A percentile compares a stretch with the other conserved stretches of the same genome.
Evolutionary conservation across 2,329 filamentous ascomycete genomes (phyloP).

Genomic region (Phyllosticta capitalensis): DNA sequence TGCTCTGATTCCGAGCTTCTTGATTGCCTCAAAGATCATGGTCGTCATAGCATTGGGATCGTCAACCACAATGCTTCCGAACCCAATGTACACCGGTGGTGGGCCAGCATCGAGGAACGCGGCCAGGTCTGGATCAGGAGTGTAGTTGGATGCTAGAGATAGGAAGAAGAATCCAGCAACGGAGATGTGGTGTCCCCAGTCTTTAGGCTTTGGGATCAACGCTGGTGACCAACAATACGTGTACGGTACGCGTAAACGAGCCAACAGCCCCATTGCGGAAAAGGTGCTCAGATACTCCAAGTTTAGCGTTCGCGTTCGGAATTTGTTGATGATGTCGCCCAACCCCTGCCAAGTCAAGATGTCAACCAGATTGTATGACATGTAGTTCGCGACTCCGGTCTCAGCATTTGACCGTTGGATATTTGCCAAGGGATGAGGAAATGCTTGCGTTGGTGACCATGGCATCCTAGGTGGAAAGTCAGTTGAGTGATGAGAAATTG

Average conservation of each 20-base stretch:
- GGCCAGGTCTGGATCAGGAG: slow-evolving; percentile 29
- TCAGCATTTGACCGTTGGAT: slow-evolving; percentile 69
- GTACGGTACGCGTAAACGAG: slow-evolving; percentile 33
- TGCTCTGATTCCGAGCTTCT: slow-evolving; percentile 59
- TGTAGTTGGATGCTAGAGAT: slow-evolving; percentile 29
- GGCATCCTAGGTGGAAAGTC: slow-evolving; percentile 54
- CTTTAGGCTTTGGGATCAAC: slow-evolving; percentile 37
- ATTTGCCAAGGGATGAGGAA: slow-evolving; percentile 79
- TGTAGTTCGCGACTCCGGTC: slow-evolving; percentile 66
- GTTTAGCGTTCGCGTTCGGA: slow-evolving; percentile 63
- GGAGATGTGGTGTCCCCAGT: slow-evolving; percentile 34
- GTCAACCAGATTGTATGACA: slow-evolving; percentile 76
- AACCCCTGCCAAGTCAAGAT: slow-evolving; percentile 91
- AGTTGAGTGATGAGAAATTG: slow-evolving; percentile 7
- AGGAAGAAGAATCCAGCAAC: slow-evolving; percentile 34
- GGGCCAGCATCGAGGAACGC: slow-evolving; percentile 30
- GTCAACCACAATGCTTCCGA: slow-evolving; percentile 34
- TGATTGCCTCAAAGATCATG: slow-evolving; percentile 33
- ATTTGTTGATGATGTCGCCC: slow-evolving; percentile 84
- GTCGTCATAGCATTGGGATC: slow-evolving; percentile 33
- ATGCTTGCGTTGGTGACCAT: slow-evolving; percentile 76
- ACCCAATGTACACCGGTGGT: slow-evolving; percentile 33
- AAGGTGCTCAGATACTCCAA: slow-evolving; percentile 70
- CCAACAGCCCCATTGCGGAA: slow-evolving; percentile 72
- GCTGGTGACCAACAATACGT: slow-evolving; percentile 68